A percentile compares a stretch with the other conserved stretches of the same genome.
These are phyloP conservation scores for Suillus paluster DNA, from an alignment of 768 basidiomycete genomes.

Conservation along the genomic window DNA sequence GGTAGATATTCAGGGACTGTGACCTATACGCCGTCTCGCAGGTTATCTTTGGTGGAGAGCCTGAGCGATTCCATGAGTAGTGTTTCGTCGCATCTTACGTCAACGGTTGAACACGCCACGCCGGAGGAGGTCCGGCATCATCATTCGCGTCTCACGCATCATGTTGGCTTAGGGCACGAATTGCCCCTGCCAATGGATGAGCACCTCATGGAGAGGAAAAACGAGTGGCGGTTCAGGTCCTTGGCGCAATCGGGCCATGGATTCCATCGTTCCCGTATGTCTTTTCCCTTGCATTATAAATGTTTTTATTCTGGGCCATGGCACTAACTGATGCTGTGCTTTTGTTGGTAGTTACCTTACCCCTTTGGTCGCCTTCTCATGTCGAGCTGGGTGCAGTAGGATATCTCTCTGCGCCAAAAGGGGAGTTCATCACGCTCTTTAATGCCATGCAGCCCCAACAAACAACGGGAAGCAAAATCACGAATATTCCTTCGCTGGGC, in stretches of 20 bases:
- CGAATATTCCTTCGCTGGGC: slow-evolving; percentile 54
- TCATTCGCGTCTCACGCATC: not conserved
- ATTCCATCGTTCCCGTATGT: slow-evolving; percentile 70
- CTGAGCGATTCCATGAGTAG: slow-evolving; percentile 30
- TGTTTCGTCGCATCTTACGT: slow-evolving; percentile 35
- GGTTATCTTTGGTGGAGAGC: slow-evolving; percentile 5
- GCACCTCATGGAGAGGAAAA: slow-evolving; percentile 44
- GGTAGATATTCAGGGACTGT: slow-evolving; percentile 25
- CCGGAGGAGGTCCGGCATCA: slow-evolving; percentile 7
- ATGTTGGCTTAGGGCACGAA: slow-evolving; percentile 39
- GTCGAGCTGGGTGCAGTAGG: slow-evolving; percentile 71
- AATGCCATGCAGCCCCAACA: slow-evolving; percentile 59
- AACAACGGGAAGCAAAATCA: slow-evolving; percentile 43
- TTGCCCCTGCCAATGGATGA: slow-evolving; percentile 45
- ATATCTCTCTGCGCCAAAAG: slow-evolving; percentile 62
- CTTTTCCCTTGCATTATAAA: slow-evolving; percentile 2
- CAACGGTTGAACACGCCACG: not conserved
- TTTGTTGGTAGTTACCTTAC: slow-evolving; percentile 51
- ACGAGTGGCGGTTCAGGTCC: slow-evolving; percentile 73
- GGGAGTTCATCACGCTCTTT: slow-evolving; percentile 68
- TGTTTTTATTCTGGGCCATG: too few relatives aligned
- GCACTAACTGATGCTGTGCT: not conserved
- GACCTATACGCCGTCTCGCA: slow-evolving; percentile 40
- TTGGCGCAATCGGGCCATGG: slow-evolving; percentile 56
- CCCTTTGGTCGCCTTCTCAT: slow-evolving; percentile 66